phyloP scores from a whole-genome alignment of 2,329 filamentous ascomycete genomes.

The Knufia fluminis region DNA sequence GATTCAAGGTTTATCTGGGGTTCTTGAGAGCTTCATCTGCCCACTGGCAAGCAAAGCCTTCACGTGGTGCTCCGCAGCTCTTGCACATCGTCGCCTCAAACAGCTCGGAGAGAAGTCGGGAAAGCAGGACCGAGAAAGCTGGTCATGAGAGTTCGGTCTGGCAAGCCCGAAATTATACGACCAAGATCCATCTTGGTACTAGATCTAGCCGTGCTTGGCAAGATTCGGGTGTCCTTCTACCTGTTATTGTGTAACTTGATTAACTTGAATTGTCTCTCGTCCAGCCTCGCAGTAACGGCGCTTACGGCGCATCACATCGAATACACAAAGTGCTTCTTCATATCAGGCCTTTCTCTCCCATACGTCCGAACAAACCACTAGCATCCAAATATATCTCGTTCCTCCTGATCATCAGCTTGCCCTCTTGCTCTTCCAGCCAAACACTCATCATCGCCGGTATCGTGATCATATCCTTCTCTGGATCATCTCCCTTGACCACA shows the following conservation, averaged over 20 bases:
- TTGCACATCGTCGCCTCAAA: background rate
- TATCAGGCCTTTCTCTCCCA: conserved; percentile 2
- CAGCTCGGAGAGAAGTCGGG: background rate
- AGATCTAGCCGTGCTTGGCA: no score
- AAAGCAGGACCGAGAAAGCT: background rate
- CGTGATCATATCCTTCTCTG: conserved; percentile 10
- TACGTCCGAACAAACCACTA: conserved; percentile 9
- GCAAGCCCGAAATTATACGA: background rate
- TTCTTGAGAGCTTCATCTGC: background rate
- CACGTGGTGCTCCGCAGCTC: no score
- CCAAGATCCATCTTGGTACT: no score
- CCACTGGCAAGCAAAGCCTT: background rate
- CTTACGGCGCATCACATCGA: no score
- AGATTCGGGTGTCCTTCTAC: no score
- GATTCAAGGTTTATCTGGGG: background rate
- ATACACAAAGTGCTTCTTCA: no score
- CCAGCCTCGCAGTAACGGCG: no score
- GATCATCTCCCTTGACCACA: conserved; percentile 13
- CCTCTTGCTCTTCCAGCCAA: conserved; percentile 11
- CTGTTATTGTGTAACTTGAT: no score
- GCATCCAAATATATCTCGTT: conserved; percentile 11
- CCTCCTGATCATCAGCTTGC: conserved; percentile 9
- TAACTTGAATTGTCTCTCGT: no score
- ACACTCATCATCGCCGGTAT: conserved; percentile 12
- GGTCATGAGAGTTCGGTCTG: background rate